Conservation (phyloP, 768 basidiomycete species). For the Calvatia gigantea region DNA sequence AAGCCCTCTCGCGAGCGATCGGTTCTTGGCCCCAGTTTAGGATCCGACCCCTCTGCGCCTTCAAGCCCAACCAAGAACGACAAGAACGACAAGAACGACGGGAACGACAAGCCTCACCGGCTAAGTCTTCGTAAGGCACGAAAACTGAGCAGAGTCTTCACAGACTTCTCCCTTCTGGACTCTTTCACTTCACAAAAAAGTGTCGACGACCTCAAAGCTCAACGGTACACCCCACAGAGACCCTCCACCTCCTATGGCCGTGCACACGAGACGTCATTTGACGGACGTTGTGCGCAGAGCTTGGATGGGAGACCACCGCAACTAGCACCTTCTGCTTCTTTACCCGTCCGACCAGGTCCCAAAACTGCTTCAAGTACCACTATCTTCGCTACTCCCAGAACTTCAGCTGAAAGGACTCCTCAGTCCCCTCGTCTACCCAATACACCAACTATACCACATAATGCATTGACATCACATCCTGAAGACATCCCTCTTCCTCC, state of each 20-base stretch:
- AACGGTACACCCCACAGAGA: not conserved
- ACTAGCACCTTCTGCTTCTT: not conserved
- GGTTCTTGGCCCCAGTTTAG: no score
- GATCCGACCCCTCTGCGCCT: not conserved
- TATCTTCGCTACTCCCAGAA: not conserved
- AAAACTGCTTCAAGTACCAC: not conserved
- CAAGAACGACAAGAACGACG: not conserved
- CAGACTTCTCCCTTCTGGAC: conserved; percentile 25
- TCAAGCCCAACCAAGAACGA: not conserved
- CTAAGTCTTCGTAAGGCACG: conserved; percentile 23
- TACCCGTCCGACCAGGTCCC: not conserved
- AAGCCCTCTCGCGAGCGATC: not conserved
- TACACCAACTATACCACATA: not conserved
- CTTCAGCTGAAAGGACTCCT: not conserved
- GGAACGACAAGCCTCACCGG: not conserved
- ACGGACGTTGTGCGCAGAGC: not conserved
- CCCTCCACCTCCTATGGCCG: not conserved
- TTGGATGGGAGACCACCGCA: not conserved
- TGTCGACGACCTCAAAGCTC: not conserved
- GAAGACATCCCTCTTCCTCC: conserved; percentile 1
- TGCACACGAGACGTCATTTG: not conserved
- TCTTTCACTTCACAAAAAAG: not conserved
- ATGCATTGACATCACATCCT: not conserved
- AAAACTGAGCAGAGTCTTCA: conserved; percentile 42
- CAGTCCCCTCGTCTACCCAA: not conserved